A percentile compares a stretch with the other conserved stretches of the same genome.
Evolutionary conservation across 192 early-diverging fungal genomes (phyloP).

Genomic region (Podila horticola): DNA sequence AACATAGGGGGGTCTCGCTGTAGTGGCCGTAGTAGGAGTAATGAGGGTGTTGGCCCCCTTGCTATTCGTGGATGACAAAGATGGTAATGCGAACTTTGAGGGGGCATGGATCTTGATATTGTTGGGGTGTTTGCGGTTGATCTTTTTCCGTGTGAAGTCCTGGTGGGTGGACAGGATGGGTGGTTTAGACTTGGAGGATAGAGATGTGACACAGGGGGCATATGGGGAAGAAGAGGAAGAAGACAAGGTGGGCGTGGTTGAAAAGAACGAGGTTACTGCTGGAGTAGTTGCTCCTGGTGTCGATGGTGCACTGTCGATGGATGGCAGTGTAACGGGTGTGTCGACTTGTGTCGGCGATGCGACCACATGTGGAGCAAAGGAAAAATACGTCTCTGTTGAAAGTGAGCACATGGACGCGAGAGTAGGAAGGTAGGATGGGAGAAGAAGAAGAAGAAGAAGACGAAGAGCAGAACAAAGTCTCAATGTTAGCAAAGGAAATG

Average conservation of each 20-base stretch:
- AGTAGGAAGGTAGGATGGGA: not conserved
- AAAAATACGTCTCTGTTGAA: not conserved
- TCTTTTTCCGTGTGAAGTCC: not conserved
- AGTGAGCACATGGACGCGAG: not conserved
- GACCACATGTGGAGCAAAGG: not conserved
- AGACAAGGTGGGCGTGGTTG: not conserved
- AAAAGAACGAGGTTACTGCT: not conserved
- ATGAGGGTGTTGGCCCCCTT: not conserved
- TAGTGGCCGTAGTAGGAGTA: not conserved
- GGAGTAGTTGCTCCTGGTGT: not conserved
- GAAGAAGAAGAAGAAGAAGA: not conserved
- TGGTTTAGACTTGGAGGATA: not conserved
- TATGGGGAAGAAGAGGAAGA: not conserved
- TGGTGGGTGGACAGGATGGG: not conserved
- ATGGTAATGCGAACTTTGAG: not conserved
- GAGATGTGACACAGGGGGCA: not conserved
- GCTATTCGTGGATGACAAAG: not conserved
- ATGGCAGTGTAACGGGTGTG: not conserved
- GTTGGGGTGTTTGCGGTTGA: conserved; percentile 1
- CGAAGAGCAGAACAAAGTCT: not conserved
- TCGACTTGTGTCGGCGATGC: not conserved
- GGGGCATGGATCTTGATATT: not conserved
- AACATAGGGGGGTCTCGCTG: not conserved
- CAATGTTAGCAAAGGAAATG: not conserved
- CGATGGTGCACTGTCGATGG: not conserved